Percentiles rank a stretch among this genome's conserved stretches.
phyloP scores from a whole-genome alignment of 164 flowering plant species.

The Annona squamosa region DNA sequence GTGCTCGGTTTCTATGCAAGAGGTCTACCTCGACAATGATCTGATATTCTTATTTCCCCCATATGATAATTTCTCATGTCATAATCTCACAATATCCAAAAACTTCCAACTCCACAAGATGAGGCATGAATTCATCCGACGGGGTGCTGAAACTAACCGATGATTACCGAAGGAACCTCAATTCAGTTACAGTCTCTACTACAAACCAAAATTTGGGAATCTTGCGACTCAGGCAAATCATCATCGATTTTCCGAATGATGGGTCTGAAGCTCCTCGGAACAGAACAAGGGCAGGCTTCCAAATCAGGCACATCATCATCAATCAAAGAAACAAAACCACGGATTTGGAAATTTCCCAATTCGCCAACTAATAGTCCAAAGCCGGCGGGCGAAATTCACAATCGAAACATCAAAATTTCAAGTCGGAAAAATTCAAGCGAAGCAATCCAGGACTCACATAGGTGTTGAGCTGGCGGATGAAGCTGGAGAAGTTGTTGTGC shows the following conservation, averaged over 20 bases:
- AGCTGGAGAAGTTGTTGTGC: slow-evolving; percentile 87
- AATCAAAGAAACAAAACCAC: background rate
- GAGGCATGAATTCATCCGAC: background rate
- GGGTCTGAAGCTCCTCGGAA: background rate
- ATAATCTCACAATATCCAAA: background rate
- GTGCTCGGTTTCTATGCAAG: background rate
- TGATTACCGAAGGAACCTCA: background rate
- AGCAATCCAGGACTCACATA: slow-evolving; percentile 36
- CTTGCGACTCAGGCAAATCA: background rate
- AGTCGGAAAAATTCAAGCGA: background rate
- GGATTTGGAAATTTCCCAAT: background rate
- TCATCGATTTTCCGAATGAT: background rate
- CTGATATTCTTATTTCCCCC: background rate
- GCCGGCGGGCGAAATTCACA: background rate
- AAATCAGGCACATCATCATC: background rate
- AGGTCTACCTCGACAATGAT: background rate
- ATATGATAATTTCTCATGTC: background rate
- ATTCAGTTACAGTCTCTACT: background rate
- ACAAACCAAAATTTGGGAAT: background rate
- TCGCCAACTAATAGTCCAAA: background rate
- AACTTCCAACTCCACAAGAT: background rate
- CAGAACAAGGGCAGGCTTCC: background rate
- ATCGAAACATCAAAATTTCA: background rate
- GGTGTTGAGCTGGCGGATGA: slow-evolving; percentile 82
- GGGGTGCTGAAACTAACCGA: background rate